Base-by-base conservation (phyloP, 768 basidiomycete genomes). In the Trametes maxima region DNA sequence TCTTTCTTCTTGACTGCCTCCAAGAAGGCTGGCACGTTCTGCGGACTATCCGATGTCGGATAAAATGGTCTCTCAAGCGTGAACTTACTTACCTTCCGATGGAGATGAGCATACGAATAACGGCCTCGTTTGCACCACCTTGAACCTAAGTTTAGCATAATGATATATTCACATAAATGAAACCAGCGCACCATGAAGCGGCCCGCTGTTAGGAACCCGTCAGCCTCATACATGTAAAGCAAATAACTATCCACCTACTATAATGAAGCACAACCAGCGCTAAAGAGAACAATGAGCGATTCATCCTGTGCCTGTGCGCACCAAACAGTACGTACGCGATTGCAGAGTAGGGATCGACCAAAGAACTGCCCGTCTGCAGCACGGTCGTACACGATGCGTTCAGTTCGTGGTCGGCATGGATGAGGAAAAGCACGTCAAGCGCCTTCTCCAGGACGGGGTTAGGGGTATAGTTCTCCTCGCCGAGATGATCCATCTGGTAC, bases 71-170 rank as follows among this genome's bases (percentile, higher is more conserved):
- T 8, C n/a, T 2, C 7, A 44, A 19, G 43, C 17, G 43, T 19
- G 8, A 8, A 19, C 12, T 3, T 72, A 51, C 85, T 68, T 67
- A 90, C 85, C 85, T 85, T 68, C 92, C 94, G 63, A 96, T 94
- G 0, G 90, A 87, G 44, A 93, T 82, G 43, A 96, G 78, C 95
- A 96, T 96, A 14, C 95, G 87, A 69, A 96, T 94, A 62, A 96
- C 94, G 5, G 94, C 93, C 73, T 96, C 94, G 67, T 94, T 94
- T 3, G 94, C 94, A 53, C 94, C 93, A 65, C 92, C 91, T 82
- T 70, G 53, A 13, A 35, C 59, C 57, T 2, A 43, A 63, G 10
- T 24, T 51, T 21, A 35, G 59, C 14, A 22, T 39, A 6, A 17
- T 17, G 17, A 14, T 40, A 37, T 25, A 35, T 36, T 21, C 5